Conservation (phyloP, 208 protist species). For the Trypanosoma theileri region DNA sequence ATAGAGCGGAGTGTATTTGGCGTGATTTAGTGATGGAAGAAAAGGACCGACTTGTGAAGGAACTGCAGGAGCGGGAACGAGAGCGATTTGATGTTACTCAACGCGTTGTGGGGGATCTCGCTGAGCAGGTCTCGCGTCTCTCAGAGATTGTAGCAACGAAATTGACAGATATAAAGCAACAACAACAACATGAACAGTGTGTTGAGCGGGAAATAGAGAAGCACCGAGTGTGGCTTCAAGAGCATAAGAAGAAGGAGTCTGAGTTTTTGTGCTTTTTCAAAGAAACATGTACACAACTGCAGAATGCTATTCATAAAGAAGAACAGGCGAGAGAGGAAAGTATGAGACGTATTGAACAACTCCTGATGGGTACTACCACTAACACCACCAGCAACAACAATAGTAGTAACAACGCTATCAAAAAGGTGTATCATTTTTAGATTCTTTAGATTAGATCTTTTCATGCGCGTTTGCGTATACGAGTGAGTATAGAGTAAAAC, state of each 20-base stretch:
- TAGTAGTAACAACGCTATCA: not conserved
- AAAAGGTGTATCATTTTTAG: conserved; percentile 13
- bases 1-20: conserved; percentile 12
- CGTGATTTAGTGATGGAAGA: conserved; percentile 16
- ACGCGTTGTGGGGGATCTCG: not conserved
- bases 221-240: conserved; percentile 6
- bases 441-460: conserved; percentile 15
- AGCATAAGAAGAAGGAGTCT: conserved; percentile 1
- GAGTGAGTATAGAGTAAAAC: too few species aligned
- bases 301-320: conserved; percentile 10
- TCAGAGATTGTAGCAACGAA: conserved; percentile 7
- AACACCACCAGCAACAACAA: too few species aligned
- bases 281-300: conserved; percentile 21
- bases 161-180: not conserved
- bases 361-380: conserved; percentile 7
- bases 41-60: conserved; percentile 1
- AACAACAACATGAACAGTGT: not conserved
- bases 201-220: not conserved
- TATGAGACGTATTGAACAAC: conserved; percentile 19
- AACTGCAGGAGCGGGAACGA: not conserved
- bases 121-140: conserved; percentile 1
- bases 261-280: conserved; percentile 17
- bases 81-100: not conserved
- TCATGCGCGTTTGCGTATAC: not conserved
- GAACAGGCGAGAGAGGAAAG: conserved; percentile 18